These are phyloP conservation scores for Fusarium sp. DNA, from an alignment of 2,329 filamentous ascomycete genomes.

Conservation along the genomic window DNA sequence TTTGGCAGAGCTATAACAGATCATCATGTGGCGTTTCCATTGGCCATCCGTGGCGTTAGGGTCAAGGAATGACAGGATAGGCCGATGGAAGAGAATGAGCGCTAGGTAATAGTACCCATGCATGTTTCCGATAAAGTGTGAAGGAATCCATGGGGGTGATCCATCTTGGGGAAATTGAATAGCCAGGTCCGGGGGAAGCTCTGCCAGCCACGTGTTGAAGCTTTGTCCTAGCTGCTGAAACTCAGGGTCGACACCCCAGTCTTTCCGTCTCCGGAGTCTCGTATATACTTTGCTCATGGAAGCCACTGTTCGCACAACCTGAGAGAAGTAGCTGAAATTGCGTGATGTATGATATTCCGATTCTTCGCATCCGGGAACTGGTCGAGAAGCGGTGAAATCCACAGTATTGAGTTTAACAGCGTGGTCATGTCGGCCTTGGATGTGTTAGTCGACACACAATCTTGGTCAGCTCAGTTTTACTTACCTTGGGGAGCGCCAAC, in stretches of 20 bases:
- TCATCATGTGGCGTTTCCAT: conserved; percentile 90
- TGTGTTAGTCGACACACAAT: conserved; percentile 21
- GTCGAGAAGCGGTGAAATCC: conserved; percentile 76
- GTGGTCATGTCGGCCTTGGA: conserved; percentile 80
- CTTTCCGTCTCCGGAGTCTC: conserved; percentile 79
- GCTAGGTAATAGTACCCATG: conserved; percentile 90
- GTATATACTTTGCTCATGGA: conserved; percentile 81
- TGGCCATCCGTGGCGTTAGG: conserved; percentile 75
- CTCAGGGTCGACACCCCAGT: conserved; percentile 88
- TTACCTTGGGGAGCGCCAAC: conserved; percentile 89
- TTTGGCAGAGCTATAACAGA: conserved; percentile 88
- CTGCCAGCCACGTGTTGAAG: conserved; percentile 80
- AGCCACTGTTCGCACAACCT: conserved; percentile 81
- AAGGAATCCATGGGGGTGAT: conserved; percentile 84
- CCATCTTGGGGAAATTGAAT: conserved; percentile 83
- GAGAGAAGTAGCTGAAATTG: conserved; percentile 85
- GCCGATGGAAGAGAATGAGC: conserved; percentile 87
- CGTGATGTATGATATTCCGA: conserved; percentile 82
- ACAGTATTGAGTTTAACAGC: conserved; percentile 80
- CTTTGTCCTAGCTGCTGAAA: conserved; percentile 83
- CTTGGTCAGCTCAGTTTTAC: background rate
- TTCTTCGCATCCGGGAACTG: conserved; percentile 75
- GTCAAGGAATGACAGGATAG: conserved; percentile 84
- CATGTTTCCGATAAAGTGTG: conserved; percentile 89
- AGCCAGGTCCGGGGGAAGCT: conserved; percentile 82